Base-by-base conservation (phyloP, 2,329 filamentous ascomycete genomes). In the Botrytis pseudocinerea region DNA sequence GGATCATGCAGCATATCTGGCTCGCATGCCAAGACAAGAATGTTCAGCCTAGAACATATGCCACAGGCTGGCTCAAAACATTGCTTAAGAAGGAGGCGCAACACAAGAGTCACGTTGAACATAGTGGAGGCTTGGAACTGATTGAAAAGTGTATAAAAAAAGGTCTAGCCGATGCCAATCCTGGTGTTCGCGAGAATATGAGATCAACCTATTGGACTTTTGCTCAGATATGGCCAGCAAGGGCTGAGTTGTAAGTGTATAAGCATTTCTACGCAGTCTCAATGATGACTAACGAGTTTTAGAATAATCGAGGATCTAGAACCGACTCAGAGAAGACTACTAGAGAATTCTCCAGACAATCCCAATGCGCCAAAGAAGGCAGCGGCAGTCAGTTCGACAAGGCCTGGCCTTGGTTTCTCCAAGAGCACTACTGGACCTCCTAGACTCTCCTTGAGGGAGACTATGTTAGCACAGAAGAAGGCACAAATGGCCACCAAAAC, bases 21-120 rank as follows among this genome's bases (percentile, higher is more conserved):
- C 84, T 85, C 71, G 95, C 95, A 38, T 92, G 89, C 75, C 92
- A 97, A 81, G 95, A 99, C 84, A 98, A 98, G 85, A 98, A 98
- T 80, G 91, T 95, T 3, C 92, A 96, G 79, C 92, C 95, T 25
- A 90, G 96, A 75, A 89, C 89, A 1, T 97, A 91, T 82, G 92
- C 91, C 2, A 87, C 92, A 2, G 91, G 88, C 12, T 99, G 96
- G 96, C 84, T 98, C 44, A 93, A 91, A 82, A 97, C 92, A 1
- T 82, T 98, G 32, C 83, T 99, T 57, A 91, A 87, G 77, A 93
- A 93, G 78, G 93, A 97, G 80, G 84, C 88, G 1, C 87, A 89
- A 75, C 93, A 97, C 82, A 97, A 94, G 83, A 88, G 85, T 75
- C 90, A 94, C 59, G 86, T 98, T 74, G 95, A 98, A 81, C 93